Evolutionary conservation across 768 basidiomycete species (phyloP), one percentile per base, ranked within the genome.

Genomic region (Cystobasidium tubakii): DNA sequence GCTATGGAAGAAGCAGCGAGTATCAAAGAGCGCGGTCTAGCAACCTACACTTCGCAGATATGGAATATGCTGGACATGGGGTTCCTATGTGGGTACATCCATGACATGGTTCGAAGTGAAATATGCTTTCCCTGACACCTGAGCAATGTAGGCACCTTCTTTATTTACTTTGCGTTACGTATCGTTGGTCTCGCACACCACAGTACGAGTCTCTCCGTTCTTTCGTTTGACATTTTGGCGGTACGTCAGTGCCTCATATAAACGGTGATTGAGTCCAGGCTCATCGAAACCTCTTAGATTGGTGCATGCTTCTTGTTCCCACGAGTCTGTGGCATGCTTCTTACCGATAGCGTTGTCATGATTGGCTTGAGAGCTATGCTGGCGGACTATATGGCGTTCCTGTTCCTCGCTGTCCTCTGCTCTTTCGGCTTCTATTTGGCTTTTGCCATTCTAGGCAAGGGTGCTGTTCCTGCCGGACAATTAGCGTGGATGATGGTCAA

Each of bases 181-280:
- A 81, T 87, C 62, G 85, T 85, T 76, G 91, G 90, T 0, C 82
- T 92, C 17, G 77, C 83, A 17, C 76, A 82, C 71, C 78, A 82
- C 33, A 84, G 91, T 76, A 78, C 87, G 25, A 76, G 74, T 27
- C 72, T 74, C 62, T 43, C 90, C 1, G 84, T 84, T 33, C 80
- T 89, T 77, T 88, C 89, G 0, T 92, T 94, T 78, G 91, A 94
- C 77, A 84, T 92, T 36, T 84, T 95, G 64, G 85, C 92, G 1
- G 66, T 67, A 54, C 7, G 66, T 54, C 27, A 12, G 4, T 60
- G 17, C 39, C 15, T 39, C 15, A 39, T 34, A 27, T 92, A 90
- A 78, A 89, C 88, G 9, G 33, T 23, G n/a, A 10, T 23, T 42
- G 25, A 42, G 39, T 42, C 7, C 39, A 39, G 39, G 15, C 39